Percentiles rank a stretch among this genome's conserved stretches.
Evolutionary conservation across 257 asterid species (phyloP).

Genomic region (Coffea canephora): DNA sequence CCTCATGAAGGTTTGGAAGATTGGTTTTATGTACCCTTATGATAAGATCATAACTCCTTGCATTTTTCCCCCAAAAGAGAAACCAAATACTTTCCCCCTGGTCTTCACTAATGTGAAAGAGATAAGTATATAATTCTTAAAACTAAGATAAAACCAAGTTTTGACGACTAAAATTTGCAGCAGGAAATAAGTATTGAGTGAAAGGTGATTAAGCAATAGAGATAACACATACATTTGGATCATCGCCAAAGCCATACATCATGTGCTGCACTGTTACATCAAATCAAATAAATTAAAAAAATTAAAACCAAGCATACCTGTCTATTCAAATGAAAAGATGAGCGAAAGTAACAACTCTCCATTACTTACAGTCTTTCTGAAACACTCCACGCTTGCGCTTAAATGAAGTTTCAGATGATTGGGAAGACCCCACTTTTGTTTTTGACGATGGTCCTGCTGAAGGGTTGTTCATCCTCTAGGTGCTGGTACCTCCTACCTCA

Average conservation of each 20-base stretch:
- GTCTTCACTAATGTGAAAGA: not conserved
- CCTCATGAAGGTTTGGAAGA: too few relatives aligned
- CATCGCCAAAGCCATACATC: constrained; percentile 97
- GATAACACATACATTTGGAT: constrained; percentile 56
- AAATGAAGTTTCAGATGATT: constrained; percentile 60
- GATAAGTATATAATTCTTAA: not conserved
- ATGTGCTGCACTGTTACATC: constrained; percentile 76
- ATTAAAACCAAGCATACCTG: not conserved
- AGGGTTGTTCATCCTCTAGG: constrained; percentile 55
- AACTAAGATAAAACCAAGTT: not conserved
- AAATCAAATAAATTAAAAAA: constrained; percentile 14
- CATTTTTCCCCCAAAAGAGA: not conserved
- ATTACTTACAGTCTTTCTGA: constrained; percentile 81
- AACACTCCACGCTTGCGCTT: constrained; percentile 95
- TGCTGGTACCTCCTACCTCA: not conserved
- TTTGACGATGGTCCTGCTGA: constrained; percentile 60
- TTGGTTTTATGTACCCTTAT: too few relatives aligned
- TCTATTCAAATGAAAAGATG: not conserved
- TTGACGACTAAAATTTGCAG: not conserved
- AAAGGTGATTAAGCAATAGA: constrained; percentile 2
- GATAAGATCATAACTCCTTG: not conserved
- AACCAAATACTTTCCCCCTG: not conserved
- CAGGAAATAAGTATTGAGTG: not conserved
- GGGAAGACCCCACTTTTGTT: constrained; percentile 61
- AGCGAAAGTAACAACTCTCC: constrained; percentile 1